Evolutionary conservation across 2,329 filamentous ascomycete species (phyloP).

Genomic region (Fusarium oxysporum): DNA sequence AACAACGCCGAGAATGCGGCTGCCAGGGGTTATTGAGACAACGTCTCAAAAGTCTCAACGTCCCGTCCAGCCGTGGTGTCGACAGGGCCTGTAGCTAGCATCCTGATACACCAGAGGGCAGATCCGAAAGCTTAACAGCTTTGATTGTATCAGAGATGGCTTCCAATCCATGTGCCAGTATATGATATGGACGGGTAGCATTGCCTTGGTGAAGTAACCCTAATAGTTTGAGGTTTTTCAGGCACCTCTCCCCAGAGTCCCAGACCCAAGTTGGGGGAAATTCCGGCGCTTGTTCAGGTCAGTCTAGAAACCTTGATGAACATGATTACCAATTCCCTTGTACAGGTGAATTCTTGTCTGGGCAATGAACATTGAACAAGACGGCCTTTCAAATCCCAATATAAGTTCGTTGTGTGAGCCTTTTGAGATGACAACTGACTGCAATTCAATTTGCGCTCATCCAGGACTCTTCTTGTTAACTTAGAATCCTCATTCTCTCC

Average conservation of each 20-base stretch:
- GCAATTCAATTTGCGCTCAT: neutral
- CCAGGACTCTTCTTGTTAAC: neutral
- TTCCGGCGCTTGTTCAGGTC: neutral
- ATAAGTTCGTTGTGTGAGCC: neutral
- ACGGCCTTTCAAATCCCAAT: neutral
- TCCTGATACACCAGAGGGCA: neutral
- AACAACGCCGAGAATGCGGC: constrained; percentile 12
- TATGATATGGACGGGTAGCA: neutral
- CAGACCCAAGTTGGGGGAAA: neutral
- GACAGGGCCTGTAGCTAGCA: constrained; percentile 7
- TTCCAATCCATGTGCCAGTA: neutral
- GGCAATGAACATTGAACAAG: neutral
- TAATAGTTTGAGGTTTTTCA: neutral
- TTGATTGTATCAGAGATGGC: neutral
- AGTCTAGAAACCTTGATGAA: neutral
- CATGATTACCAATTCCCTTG: neutral
- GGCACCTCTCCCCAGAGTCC: neutral
- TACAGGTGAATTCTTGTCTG: neutral
- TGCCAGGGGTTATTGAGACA: constrained; percentile 6
- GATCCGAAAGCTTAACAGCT: constrained; percentile 4
- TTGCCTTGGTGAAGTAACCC: neutral
- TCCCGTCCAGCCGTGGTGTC: neutral
- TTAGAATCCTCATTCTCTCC: neutral
- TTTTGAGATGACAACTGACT: neutral
- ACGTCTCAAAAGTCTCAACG: constrained; percentile 4